A percentile compares a stretch with the other conserved stretches of the same genome.
Conservation (phyloP, 148 eudicot species). For the Diospyros lotus region DNA sequence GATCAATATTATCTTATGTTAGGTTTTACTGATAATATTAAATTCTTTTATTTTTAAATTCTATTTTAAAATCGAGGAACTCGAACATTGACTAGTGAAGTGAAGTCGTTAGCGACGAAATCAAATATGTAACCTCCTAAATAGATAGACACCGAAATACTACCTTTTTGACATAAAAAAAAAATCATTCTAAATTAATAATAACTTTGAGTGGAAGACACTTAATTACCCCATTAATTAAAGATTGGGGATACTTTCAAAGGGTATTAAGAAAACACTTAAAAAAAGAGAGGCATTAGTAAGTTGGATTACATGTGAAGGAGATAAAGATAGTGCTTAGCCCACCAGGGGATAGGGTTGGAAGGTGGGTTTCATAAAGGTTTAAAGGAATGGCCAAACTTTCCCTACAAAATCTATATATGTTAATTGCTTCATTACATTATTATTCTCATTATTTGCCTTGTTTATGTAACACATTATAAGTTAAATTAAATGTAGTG, state of each 20-base stretch:
- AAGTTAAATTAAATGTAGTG: too few relatives aligned
- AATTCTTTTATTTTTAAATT: too few relatives aligned
- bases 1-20: too few relatives aligned
- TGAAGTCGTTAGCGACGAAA: too few relatives aligned
- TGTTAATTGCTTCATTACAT: background rate
- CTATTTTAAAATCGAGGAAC: too few relatives aligned
- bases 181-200: background rate
- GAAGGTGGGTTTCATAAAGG: background rate
- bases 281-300: background rate
- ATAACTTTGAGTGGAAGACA: background rate
- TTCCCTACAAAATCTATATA: background rate
- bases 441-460: too few relatives aligned
- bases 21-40: too few relatives aligned
- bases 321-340: background rate
- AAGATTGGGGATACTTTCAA: background rate
- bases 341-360: constrained; percentile 2
- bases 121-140: too few relatives aligned
- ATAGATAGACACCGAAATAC: too few relatives aligned
- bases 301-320: background rate
- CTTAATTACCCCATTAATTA: background rate
- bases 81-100: too few relatives aligned
- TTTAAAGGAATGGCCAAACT: background rate
- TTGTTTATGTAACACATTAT: too few relatives aligned
- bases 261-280: background rate
- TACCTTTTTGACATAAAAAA: background rate